A percentile compares a stretch with the other conserved stretches of the same genome.
Evolutionary conservation across 2,329 filamentous ascomycete species (phyloP).

Genomic region (Colletotrichum sp.): DNA sequence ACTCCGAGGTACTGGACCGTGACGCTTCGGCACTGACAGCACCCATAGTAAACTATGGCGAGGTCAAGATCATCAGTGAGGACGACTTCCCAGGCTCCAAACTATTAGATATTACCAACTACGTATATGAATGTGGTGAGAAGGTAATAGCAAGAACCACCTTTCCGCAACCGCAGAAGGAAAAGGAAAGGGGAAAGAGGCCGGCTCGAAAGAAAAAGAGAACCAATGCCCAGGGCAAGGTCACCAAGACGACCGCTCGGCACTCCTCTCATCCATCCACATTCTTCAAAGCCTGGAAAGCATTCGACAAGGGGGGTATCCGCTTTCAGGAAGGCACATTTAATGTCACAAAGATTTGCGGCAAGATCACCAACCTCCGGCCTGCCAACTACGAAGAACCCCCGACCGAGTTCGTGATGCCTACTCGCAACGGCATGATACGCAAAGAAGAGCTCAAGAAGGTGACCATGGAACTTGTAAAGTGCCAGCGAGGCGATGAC

Average conservation of each 20-base stretch:
- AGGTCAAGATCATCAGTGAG: not conserved
- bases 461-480: not conserved
- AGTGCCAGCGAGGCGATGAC: not conserved
- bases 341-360: not conserved
- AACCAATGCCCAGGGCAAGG: not conserved
- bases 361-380: not conserved
- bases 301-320: not conserved
- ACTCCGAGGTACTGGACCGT: not conserved
- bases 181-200: not conserved
- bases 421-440: not conserved
- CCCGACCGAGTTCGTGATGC: not conserved
- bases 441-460: not conserved
- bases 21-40: not conserved
- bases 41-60: not conserved
- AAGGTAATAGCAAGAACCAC: not conserved
- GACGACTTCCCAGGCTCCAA: not conserved
- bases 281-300: not conserved
- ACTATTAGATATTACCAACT: not conserved
- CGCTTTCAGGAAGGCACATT: not conserved
- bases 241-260: not conserved
- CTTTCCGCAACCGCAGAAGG: not conserved
- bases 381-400: not conserved
- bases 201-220: not conserved
- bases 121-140: not conserved
- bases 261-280: not conserved